phyloP scores from a whole-genome alignment of 2,329 filamentous ascomycete genomes.

The Beauveria pseudobassiana region DNA sequence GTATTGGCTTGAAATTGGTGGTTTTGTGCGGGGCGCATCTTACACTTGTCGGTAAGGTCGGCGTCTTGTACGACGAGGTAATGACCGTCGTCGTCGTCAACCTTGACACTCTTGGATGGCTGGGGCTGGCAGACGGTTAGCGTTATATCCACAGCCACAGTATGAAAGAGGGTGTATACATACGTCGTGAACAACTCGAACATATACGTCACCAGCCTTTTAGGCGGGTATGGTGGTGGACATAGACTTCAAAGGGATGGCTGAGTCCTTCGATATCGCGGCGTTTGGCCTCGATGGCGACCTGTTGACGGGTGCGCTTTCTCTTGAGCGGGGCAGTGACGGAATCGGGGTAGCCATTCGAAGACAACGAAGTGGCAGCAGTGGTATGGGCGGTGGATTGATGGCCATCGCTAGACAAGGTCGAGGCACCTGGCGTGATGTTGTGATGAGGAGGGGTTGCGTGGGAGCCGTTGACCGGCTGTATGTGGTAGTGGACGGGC shows the following conservation, averaged over 20 bases:
- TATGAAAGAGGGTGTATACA: slow-evolving; percentile 24
- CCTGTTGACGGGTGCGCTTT: slow-evolving; percentile 76
- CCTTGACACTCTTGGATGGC: slow-evolving; percentile 57
- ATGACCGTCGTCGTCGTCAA: slow-evolving; percentile 94
- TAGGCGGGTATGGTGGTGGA: slow-evolving; percentile 78
- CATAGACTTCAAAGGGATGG: slow-evolving; percentile 70
- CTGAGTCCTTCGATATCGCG: slow-evolving; percentile 63
- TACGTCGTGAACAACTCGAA: slow-evolving; percentile 57
- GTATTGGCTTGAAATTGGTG: too few species aligned
- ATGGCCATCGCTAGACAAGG: slow-evolving; percentile 75
- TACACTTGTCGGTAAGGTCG: slow-evolving; percentile 83
- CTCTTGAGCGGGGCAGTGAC: slow-evolving; percentile 74
- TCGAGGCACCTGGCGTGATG: slow-evolving; percentile 59
- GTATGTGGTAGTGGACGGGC: slow-evolving; percentile 55
- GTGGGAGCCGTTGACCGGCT: slow-evolving; percentile 55
- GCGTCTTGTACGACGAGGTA: slow-evolving; percentile 89
- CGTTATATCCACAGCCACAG: background rate
- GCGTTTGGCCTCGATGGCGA: slow-evolving; percentile 74
- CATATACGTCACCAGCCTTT: slow-evolving; percentile 78
- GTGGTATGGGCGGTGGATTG: slow-evolving; percentile 77
- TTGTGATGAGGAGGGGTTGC: slow-evolving; percentile 63
- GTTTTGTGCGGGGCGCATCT: slow-evolving; percentile 32
- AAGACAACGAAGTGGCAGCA: slow-evolving; percentile 72
- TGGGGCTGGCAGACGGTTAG: slow-evolving; percentile 13
- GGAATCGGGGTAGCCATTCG: slow-evolving; percentile 56